Evolutionary conservation across 163 green algal species (phyloP), one percentile per base, ranked within the genome.

Genomic region (Scenedesmus sp.): DNA sequence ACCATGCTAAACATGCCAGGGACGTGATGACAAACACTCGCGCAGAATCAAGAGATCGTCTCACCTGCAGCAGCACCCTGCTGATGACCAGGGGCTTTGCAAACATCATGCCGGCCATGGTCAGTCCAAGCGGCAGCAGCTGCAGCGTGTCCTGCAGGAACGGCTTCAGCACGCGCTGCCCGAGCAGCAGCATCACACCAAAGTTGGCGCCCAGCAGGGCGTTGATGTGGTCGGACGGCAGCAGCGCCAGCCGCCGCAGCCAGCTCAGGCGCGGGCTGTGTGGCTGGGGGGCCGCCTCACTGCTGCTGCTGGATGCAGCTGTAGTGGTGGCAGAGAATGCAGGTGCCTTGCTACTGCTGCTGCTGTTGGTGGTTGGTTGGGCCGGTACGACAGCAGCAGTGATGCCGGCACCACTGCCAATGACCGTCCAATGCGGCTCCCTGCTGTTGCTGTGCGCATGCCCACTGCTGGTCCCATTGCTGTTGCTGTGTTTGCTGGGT

Each of bases 91-190:
- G 26, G 0, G 93, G 93, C 46, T 93, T 92, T 0, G 76, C 70
- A 6, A 96, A 30, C 92, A 96, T 94, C 95, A 97, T 98, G 73
- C 94, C 95, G 9, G 61, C 35, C 96, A 98, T 97, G 0, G 93
- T 93, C 10, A 94, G 33, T 0, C 91, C 91, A 86, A 98, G 93
- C 2, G 95, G 96, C 49, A 89, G 81, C n/a, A 95, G 89, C 86
- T 95, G 94, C 37, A 97, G 94, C 1, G 94, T 96, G 92, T 98
- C 96, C 84, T 95, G 91, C 80, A 97, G 89, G 83, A 97, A 97
- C 15, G 95, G 94, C 51, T 94, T 92, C 89, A 97, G 81, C 79
- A 96, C 94, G 9, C 92, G 42, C 81, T 94, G 93, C 4, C 96
- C 96, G 81, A 98, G 91, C n/a, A 95, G 43, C n/a, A 87, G 70